Evolutionary conservation across 371 early-diverging fungal genomes (phyloP).

Genomic region (Syncephalastrum racemosum): DNA sequence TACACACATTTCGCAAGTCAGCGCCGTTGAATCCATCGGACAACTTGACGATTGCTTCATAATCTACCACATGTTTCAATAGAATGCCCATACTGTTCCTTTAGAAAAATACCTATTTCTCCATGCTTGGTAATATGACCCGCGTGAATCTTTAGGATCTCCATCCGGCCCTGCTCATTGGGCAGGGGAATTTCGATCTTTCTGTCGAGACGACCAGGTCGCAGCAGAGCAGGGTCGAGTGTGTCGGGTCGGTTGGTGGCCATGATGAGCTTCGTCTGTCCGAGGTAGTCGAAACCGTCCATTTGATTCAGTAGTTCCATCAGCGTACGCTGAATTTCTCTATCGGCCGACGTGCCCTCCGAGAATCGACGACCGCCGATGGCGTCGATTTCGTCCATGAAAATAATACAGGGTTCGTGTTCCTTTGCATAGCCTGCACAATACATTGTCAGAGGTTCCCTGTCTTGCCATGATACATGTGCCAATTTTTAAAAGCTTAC

Average conservation of each 20-base stretch:
- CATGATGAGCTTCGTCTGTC: conserved; percentile 99
- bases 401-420: conserved; percentile 99
- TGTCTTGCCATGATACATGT: not conserved
- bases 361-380: conserved; percentile 99
- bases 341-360: conserved; percentile 99
- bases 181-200: conserved; percentile 99
- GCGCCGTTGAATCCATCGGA: conserved; percentile 99
- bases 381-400: conserved; percentile 99
- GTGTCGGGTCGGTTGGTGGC: conserved; percentile 99
- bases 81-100: not conserved
- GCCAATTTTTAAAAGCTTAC: conserved; percentile 30
- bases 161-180: conserved; percentile 87
- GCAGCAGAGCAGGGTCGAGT: conserved; percentile 97
- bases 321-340: conserved; percentile 99
- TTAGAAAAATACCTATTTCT: conserved; percentile 73
- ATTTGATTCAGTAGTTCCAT: conserved; percentile 99
- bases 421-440: conserved; percentile 92
- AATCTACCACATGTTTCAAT: conserved; percentile 60
- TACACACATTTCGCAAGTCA: conserved; percentile 99
- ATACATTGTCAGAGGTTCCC: not conserved
- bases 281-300: conserved; percentile 99
- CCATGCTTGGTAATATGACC: conserved; percentile 93
- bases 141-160: conserved; percentile 98
- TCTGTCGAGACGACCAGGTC: conserved; percentile 98
- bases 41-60: conserved; percentile 98